A percentile compares a stretch with the other conserved stretches of the same genome.
phyloP scores from a whole-genome alignment of 2,329 filamentous ascomycete species.

The Xylariaceae sp. region DNA sequence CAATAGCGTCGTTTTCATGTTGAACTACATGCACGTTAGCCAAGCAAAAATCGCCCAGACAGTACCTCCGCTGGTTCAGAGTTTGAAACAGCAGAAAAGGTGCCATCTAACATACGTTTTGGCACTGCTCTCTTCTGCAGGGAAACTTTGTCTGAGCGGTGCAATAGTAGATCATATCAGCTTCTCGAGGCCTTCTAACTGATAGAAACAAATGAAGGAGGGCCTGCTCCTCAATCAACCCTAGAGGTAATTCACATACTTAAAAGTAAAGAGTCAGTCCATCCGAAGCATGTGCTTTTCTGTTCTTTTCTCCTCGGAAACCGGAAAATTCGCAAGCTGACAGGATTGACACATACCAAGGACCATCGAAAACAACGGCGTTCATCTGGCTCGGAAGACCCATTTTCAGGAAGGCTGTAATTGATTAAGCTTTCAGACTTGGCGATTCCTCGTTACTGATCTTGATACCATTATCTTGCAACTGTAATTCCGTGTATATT shows the following conservation, averaged over 20 bases:
- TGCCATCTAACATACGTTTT: slow-evolving; percentile 40
- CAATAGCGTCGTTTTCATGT: slow-evolving; percentile 69
- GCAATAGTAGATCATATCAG: no score
- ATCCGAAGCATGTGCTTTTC: no score
- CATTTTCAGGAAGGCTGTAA: neutral
- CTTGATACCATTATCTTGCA: slow-evolving; percentile 2
- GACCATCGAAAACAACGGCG: slow-evolving; percentile 82
- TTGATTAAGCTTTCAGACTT: slow-evolving; percentile 1
- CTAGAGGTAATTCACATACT: no score
- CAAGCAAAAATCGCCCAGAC: neutral
- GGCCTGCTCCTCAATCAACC: no score
- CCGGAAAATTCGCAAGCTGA: no score
- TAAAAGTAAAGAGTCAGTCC: no score
- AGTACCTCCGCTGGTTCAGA: no score
- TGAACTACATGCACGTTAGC: slow-evolving; percentile 46
- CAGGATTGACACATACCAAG: slow-evolving; percentile 32
- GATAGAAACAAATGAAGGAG: no score
- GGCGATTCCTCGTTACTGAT: slow-evolving; percentile 1
- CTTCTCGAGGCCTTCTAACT: no score
- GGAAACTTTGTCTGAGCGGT: slow-evolving; percentile 53
- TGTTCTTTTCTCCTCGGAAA: no score
- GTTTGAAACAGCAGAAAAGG: neutral
- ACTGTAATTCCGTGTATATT: slow-evolving; percentile 1
- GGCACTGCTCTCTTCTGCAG: slow-evolving; percentile 79
- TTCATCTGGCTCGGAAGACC: slow-evolving; percentile 61